A percentile compares a stretch with the other conserved stretches of the same genome.
phyloP scores from a whole-genome alignment of 208 protist genomes.

The Naegleria fowleri region DNA sequence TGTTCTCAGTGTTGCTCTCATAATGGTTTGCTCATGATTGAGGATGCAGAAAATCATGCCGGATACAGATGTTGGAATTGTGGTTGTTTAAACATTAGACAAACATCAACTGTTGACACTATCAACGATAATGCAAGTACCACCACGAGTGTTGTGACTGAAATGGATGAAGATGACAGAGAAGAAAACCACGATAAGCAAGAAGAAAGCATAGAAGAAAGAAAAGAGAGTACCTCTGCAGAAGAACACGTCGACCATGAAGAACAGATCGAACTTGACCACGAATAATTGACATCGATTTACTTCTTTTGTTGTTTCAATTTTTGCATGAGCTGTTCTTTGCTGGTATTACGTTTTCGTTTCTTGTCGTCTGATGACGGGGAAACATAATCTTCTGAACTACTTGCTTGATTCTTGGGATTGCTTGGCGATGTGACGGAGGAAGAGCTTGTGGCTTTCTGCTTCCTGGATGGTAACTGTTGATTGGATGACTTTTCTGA shows the following conservation, averaged over 20 bases:
- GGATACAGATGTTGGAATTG: not conserved
- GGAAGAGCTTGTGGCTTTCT: too few relatives aligned
- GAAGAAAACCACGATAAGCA: not conserved
- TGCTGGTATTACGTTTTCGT: not conserved
- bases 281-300: not conserved
- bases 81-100: not conserved
- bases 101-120: not conserved
- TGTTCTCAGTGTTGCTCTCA: not conserved
- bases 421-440: too few relatives aligned
- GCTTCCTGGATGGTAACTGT: too few relatives aligned
- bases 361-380: not conserved
- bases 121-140: too few relatives aligned
- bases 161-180: not conserved
- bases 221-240: too few relatives aligned
- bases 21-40: slow-evolving; percentile 8
- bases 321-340: not conserved
- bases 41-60: not conserved
- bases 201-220: not conserved
- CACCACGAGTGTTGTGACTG: not conserved
- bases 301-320: not conserved
- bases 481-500: too few relatives aligned
- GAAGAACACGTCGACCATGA: not conserved
- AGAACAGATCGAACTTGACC: not conserved
- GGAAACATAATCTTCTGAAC: not conserved
- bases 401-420: not conserved